Base-by-base conservation (phyloP, 2,329 filamentous ascomycete genomes). In the Exophiala alcalophila region DNA sequence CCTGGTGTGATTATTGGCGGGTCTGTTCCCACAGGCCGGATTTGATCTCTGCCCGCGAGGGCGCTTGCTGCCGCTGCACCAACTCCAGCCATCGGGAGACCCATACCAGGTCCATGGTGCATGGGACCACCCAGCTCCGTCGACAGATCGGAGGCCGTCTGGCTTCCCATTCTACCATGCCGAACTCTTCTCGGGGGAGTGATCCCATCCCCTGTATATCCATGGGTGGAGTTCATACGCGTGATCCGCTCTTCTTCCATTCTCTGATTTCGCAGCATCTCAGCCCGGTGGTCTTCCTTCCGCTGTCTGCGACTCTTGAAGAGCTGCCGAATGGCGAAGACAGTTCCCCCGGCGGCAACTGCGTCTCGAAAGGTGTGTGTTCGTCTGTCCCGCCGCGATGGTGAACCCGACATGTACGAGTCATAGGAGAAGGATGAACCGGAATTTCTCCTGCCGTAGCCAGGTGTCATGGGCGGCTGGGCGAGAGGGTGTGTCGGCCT, bases 201-300 rank as follows among this genome's bases (percentile, higher is more conserved):
- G 47, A 75, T 71, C 18, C 82, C 82, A 59, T 89, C 85, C 19
- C 79, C 84, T 2, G 84, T 87, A 49, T 78, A 87, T 54, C 80
- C 78, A n/a, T 75, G 71, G 21, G 74, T 74, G 24, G 76, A 77
- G 46, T 75, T 72, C 40, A 66, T 66, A 54, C 76, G 68, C 33
- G 70, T 68, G 19, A 77, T 54, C 16, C 69, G 66, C 55, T 79
- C 76, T 33, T 77, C 65, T 51, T 75, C 74, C 16, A 68, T 61
- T 46, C 75, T 72, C 48, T 71, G 71, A 47, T 65, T 67, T 39
- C 69, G 69, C 44, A 75, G 62, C 30, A 69, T 69, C 36, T 74
- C 76, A 4, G 85, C 76, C 15, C 79, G 76, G 39, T 79, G 74
- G 52, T 77, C 66, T 60, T 83, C 72, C 59, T 75, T 66, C 60